Base-by-base conservation (phyloP, 192 early-diverging fungal species). In the Piromyces finnis region DNA sequence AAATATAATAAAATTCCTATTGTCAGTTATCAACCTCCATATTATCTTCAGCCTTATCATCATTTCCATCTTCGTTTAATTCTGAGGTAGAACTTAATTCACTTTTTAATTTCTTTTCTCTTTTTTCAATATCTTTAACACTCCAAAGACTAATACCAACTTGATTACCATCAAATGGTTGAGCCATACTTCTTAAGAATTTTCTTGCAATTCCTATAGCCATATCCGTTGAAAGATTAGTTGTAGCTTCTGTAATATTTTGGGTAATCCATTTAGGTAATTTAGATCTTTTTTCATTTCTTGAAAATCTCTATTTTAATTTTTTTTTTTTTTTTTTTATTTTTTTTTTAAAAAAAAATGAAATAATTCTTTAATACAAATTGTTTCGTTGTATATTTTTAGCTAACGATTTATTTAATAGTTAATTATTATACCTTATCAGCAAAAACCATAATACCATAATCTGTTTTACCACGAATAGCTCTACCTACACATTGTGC, bases 401-500 rank as follows among this genome's bases (percentile, higher is more conserved):
- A n/a, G n/a, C n/a, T n/a, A n/a, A n/a, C n/a, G n/a, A n/a, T n/a
- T n/a, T n/a, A n/a, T n/a, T n/a, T n/a, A n/a, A n/a, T n/a, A n/a
- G n/a, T n/a, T n/a, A n/a, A n/a, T n/a, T n/a, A n/a, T n/a, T n/a
- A n/a, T n/a, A 93, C 92, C 89, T 97, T 97, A 82, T 99, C 98
- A 3, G 96, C 96, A 89, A 99, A 94, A 36, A 99, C 91, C 98
- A 99, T 99, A 77, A 99, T 84, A 28, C 98, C 98, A 82, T 99
- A 99, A 85, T 99, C 98, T 0, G 93, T 95, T 83, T 99, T 99
- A 81, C 98, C 98, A 41, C 98, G 89, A 82, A 99, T 80, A 39
- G 98, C 98, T 78, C 98, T 90, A 28, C 98, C 98, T 27, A 99
- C 93, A 86, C 98, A 99, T 87, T 99, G 98, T 18, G 98, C 97